phyloP scores from a whole-genome alignment of 371 early-diverging fungal species.

The Phascolomyces articulosus region DNA sequence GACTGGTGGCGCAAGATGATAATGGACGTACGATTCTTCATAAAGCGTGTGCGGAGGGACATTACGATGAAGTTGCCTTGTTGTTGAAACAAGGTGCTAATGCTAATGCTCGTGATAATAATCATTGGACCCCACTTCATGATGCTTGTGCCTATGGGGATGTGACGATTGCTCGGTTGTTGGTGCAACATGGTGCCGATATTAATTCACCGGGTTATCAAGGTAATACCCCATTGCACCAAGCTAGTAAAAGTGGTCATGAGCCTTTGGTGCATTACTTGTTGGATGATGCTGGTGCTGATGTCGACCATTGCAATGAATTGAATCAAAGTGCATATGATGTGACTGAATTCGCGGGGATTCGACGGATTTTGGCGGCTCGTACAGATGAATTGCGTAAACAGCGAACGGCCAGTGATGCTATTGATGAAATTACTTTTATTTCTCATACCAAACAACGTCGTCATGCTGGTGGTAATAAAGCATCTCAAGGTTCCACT shows the following conservation, averaged over 20 bases:
- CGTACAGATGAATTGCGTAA: slow-evolving; percentile 48
- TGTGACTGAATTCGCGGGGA: slow-evolving; percentile 40
- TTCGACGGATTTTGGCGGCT: slow-evolving; percentile 41
- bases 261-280: slow-evolving; percentile 65
- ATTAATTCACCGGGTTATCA: slow-evolving; percentile 61
- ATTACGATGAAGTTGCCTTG: slow-evolving; percentile 22
- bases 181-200: slow-evolving; percentile 77
- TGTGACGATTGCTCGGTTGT: slow-evolving; percentile 55
- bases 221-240: slow-evolving; percentile 76
- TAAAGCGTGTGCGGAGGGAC: slow-evolving; percentile 28
- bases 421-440: slow-evolving; percentile 39
- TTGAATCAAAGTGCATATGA: slow-evolving; percentile 59
- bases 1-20: slow-evolving; percentile 29
- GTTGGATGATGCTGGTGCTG: slow-evolving; percentile 65
- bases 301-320: slow-evolving; percentile 53
- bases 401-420: slow-evolving; percentile 33
- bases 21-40: slow-evolving; percentile 37
- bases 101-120: slow-evolving; percentile 69
- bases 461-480: slow-evolving; percentile 18
- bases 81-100: slow-evolving; percentile 71
- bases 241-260: slow-evolving; percentile 61
- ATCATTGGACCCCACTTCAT: slow-evolving; percentile 79
- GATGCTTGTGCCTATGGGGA: slow-evolving; percentile 78
- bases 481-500: slow-evolving; percentile 17
- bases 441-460: slow-evolving; percentile 43